A percentile compares a stretch with the other conserved stretches of the same genome.
Evolutionary conservation across 768 basidiomycete genomes (phyloP).

Genomic region (Mycena olivaceomarginata): DNA sequence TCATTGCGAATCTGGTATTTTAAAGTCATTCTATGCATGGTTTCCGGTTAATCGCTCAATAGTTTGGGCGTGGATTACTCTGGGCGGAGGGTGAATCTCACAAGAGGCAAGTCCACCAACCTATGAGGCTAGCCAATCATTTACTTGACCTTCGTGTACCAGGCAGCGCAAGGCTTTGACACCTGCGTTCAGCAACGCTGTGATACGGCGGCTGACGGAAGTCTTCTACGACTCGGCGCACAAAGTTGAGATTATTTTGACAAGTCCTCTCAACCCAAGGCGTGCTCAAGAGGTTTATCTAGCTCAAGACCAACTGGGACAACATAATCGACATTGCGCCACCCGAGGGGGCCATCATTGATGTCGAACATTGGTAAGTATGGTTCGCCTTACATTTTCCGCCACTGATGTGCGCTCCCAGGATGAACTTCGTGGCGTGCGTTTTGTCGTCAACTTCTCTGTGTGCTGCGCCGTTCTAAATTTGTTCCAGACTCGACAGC

Average conservation of each 20-base stretch:
- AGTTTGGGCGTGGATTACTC: slow-evolving; percentile 54
- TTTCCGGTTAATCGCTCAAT: slow-evolving; percentile 32
- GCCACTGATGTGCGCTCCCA: background rate
- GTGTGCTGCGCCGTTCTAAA: background rate
- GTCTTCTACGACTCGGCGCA: slow-evolving; percentile 33
- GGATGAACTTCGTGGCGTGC: slow-evolving; percentile 36
- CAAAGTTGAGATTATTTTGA: background rate
- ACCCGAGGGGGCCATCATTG: slow-evolving; percentile 20
- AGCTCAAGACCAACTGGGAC: slow-evolving; percentile 30
- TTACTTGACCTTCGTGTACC: background rate
- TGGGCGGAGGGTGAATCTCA: slow-evolving; percentile 58
- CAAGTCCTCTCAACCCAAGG: background rate
- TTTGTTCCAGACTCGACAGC: slow-evolving; percentile 59
- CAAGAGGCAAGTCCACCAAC: slow-evolving; percentile 43
- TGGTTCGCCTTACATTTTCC: background rate
- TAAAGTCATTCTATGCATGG: too few relatives aligned
- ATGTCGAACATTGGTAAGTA: slow-evolving; percentile 28
- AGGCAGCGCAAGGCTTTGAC: slow-evolving; percentile 28
- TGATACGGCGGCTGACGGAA: slow-evolving; percentile 14
- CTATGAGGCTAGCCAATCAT: background rate
- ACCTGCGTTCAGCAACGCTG: slow-evolving; percentile 21
- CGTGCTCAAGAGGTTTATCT: background rate
- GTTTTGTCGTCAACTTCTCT: background rate
- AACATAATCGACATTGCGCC: slow-evolving; percentile 1
- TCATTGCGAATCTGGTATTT: too few relatives aligned